Conservation (phyloP, 2,329 filamentous ascomycete species). For the Trichoderma endophyticum region DNA sequence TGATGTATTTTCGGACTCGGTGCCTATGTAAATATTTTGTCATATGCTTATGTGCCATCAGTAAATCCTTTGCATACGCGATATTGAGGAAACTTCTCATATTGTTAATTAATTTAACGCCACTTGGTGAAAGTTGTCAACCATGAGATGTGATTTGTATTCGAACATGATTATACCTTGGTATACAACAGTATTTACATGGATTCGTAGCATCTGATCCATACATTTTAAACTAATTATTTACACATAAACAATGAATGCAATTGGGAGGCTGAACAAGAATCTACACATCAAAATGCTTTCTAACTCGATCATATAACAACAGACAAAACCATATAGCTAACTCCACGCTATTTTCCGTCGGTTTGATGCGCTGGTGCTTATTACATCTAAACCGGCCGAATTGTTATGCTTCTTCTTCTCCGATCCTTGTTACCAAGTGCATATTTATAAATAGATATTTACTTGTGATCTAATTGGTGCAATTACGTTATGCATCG, state of each 20-base stretch:
- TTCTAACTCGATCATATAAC: background rate
- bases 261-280: background rate
- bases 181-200: background rate
- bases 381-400: background rate
- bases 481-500: background rate
- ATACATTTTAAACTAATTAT: too few species aligned
- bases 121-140: background rate
- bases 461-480: background rate
- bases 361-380: background rate
- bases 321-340: background rate
- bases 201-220: background rate
- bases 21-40: too few species aligned
- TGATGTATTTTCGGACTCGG: too few species aligned
- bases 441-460: background rate
- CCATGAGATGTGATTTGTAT: background rate
- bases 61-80: background rate
- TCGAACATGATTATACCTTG: background rate
- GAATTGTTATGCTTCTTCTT: background rate
- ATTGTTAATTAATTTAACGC: background rate
- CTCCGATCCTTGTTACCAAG: background rate
- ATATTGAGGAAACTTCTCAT: background rate
- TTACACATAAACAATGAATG: background rate
- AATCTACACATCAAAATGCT: background rate
- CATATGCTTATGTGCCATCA: too few species aligned
- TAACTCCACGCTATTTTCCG: background rate